Conservation (phyloP, 73 alveolate genomes). For the Symbiodinium natans region DNA sequence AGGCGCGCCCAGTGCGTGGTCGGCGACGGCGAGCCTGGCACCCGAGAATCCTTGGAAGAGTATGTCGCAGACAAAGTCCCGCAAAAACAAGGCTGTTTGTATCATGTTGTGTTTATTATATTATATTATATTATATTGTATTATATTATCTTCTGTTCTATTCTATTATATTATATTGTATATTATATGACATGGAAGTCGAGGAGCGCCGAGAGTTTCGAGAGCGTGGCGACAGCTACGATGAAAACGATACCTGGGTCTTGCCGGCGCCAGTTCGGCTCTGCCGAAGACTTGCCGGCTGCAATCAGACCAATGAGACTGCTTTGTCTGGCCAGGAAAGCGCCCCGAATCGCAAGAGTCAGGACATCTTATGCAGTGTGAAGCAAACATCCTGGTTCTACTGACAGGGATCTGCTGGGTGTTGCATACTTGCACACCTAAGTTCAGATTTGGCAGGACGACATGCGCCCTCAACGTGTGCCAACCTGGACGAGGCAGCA, state of each 20-base stretch:
- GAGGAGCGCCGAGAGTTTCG: slow-evolving; percentile 53
- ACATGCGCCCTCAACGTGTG: background rate
- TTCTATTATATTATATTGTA: too few species aligned
- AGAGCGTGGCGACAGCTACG: slow-evolving; percentile 73
- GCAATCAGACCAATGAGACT: too few species aligned
- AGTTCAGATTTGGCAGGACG: background rate
- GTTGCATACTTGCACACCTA: background rate
- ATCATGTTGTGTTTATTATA: too few species aligned
- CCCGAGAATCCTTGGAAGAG: too few species aligned
- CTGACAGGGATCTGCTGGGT: background rate
- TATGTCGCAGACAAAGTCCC: too few species aligned
- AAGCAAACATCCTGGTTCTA: background rate
- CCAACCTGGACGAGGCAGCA: slow-evolving; percentile 7
- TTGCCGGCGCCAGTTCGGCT: background rate
- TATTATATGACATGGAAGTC: too few species aligned
- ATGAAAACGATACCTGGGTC: slow-evolving; percentile 69
- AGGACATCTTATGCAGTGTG: background rate
- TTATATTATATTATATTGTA: too few species aligned
- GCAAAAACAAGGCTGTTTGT: too few species aligned
- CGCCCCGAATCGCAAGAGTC: slow-evolving; percentile 50
- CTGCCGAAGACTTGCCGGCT: background rate
- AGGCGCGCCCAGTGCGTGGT: slow-evolving; percentile 16
- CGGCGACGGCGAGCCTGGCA: background rate
- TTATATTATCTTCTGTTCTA: too few species aligned
- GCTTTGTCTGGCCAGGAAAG: slow-evolving; percentile 42